Percentiles rank a stretch among this genome's conserved stretches.
Evolutionary conservation across 192 early-diverging fungal genomes (phyloP).

Genomic region (Backusella macrospora): DNA sequence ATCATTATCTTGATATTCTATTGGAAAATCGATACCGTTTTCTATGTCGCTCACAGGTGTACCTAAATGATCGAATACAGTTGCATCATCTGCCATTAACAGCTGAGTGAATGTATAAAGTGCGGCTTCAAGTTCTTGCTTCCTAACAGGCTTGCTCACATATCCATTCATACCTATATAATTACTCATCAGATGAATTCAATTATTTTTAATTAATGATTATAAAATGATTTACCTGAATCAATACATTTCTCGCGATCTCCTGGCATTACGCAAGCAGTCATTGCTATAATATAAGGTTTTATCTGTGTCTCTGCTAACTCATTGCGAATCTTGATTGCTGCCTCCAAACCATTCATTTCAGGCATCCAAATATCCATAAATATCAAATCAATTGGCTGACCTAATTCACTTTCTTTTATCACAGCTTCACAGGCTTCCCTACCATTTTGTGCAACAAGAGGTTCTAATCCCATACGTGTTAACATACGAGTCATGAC

Average conservation of each 20-base stretch:
- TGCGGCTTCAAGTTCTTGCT: conserved; percentile 44
- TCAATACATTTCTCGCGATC: conserved; percentile 33
- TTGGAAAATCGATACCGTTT: not conserved
- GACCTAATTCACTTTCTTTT: not conserved
- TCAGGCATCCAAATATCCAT: conserved; percentile 58
- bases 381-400: conserved; percentile 34
- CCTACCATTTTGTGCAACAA: conserved; percentile 35
- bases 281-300: conserved; percentile 40
- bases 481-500: conserved; percentile 57
- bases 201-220: too few species aligned
- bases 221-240: conserved; percentile 17
- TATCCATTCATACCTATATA: conserved; percentile 51
- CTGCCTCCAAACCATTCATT: conserved; percentile 52
- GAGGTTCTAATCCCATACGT: conserved; percentile 26
- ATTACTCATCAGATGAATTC: too few species aligned
- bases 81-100: not conserved
- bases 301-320: not conserved
- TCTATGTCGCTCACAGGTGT: not conserved
- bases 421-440: conserved; percentile 32
- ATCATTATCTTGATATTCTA: not conserved
- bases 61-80: not conserved
- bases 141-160: conserved; percentile 53
- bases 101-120: conserved; percentile 19
- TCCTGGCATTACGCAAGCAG: conserved; percentile 37
- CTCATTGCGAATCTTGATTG: conserved; percentile 37